Evolutionary conservation across 805 yeast genomes (phyloP), one percentile per base, ranked within the genome.

Genomic region (Sugiyamaella chiloensis): DNA sequence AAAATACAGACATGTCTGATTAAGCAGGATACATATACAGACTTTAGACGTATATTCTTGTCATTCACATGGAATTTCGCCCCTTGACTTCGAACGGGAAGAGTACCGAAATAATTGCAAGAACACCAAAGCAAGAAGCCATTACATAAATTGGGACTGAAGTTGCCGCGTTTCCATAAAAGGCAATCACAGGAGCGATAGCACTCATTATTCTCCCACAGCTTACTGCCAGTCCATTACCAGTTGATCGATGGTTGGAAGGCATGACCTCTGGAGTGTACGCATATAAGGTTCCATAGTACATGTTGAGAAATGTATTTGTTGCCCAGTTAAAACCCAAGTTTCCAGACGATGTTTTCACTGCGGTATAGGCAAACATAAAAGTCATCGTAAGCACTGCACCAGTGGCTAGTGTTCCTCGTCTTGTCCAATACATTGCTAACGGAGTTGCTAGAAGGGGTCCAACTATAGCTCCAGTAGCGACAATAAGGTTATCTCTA

Each of bases 201-300:
- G 73, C 70, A 9, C 78, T 76, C 44, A 72, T 55, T n/a, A 72
- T 59, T 43, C 79, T 57, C 47, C 72, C 74, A 27, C 70, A 68
- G 5, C 79, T 78, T n/a, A 83, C 71, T 6, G 81, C 76, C 14
- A 81, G 54, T 2, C 84, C 83, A 36, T 76, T 75, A 40, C 83
- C 86, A 1, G 86, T 80, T 12, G 81, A 81, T 60, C 79, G 64
- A 16, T 72, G 70, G 44, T 67, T 62, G 0, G 78, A 65, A 32
- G 81, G 81, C 61, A 81, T 72, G 20, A 78, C 76, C 58, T 81
- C 85, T 0, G 86, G 87, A 2, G 85, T 80, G 58, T 79, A 80
- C 3, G 85, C 86, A 57, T 79, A 81, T 17, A 81, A 63, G 19
- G 77, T 75, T 3, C 81, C 83, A 59, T 78, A 80, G 58, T 77